Evolutionary conservation across 345 rosid genomes (phyloP).

Genomic region (Eutrema yunnanense): DNA sequence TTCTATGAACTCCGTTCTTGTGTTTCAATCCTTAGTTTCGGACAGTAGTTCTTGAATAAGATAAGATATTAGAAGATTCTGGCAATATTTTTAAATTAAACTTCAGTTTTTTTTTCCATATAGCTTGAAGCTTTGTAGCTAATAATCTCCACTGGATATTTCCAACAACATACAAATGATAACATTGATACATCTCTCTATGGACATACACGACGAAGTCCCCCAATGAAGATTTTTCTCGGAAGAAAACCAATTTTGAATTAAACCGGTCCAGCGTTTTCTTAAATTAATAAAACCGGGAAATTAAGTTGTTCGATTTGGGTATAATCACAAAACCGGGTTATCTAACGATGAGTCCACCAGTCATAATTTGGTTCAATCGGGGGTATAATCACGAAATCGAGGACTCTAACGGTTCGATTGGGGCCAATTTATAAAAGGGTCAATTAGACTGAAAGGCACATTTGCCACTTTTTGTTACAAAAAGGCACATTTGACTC

Average conservation of each 20-base stretch:
- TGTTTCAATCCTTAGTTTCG: conserved; percentile 9
- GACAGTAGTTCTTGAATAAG: conserved; percentile 10
- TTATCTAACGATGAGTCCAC: background rate
- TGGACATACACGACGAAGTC: background rate
- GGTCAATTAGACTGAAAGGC: no score
- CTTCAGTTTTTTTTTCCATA: background rate
- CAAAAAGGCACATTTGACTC: no score
- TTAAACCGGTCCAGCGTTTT: background rate
- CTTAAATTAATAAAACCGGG: background rate
- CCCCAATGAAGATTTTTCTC: background rate
- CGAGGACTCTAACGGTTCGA: background rate
- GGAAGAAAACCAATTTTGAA: background rate
- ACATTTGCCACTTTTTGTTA: no score
- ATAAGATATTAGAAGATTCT: conserved; percentile 3
- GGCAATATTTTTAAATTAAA: background rate
- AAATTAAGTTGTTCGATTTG: background rate
- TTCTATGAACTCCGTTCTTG: background rate
- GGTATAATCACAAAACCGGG: background rate
- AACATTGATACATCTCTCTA: background rate
- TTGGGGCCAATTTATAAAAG: background rate
- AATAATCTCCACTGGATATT: background rate
- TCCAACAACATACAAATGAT: background rate
- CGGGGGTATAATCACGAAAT: background rate
- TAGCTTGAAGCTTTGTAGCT: conserved; percentile 7
- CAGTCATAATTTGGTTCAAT: background rate